Evolutionary conservation across 169 alveolate genomes (phyloP), one percentile per base, ranked within the genome.

Genomic region (Theileria orientalis): DNA sequence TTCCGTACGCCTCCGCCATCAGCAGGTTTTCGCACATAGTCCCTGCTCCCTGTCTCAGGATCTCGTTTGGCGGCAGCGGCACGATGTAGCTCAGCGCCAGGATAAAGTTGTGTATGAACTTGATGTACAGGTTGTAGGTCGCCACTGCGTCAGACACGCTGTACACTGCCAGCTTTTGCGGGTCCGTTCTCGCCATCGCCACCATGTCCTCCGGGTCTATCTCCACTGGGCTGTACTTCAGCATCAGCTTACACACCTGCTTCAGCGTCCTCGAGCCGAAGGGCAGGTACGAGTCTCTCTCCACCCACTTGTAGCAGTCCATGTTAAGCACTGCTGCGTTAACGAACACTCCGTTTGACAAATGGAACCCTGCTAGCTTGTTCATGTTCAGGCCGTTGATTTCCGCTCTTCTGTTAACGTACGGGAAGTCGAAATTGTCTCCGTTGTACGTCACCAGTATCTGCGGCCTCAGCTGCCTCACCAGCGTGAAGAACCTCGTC

Each of bases 111-210:
- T 98, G 99, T 41, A 98, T 97, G 95, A 92, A 97, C 85, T 96
- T 96, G 89, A 92, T 94, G 90, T 97, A 98, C 67, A 98, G 92
- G 86, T 94, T 96, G 88, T 96, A 98, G 23, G 99, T 98, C 23
- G 99, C 99, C 56, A 98, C 98, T 14, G 99, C 99, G 93, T 98
- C 99, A 21, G 99, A 98, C 40, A 97, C 99, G 37, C 99, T 97
- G 93, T 98, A 98, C 29, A 92, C 98, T 32, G 99, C 99, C 73
- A 98, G 83, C 67, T 91, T 96, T 76, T 98, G 96, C 21, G 99
- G 99, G 49, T 93, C 89, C 21, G 90, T 92, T 63, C 84, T 78
- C 0, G 99, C 99, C 69, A 90, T 91, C 0, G 96, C 94, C 8
- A 96, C 97, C 99, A 98, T 98, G 46, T 87, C 88, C 90, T 98